These are phyloP conservation scores for Wallacemonas sp. DNA, from an alignment of 208 protist genomes.

Conservation along the genomic window DNA sequence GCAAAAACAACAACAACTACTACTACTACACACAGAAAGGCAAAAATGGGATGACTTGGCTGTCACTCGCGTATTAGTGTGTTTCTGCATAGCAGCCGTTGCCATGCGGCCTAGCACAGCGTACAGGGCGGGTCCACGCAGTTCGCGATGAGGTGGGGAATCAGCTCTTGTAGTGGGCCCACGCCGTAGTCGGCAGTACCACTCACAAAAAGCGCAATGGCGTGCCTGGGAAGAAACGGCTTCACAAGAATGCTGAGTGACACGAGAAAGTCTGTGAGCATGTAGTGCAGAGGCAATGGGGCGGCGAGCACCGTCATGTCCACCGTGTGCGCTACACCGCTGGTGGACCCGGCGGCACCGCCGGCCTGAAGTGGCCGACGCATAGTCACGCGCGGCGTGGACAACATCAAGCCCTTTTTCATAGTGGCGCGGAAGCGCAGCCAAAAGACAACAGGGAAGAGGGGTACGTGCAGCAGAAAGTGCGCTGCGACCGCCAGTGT, in stretches of 20 bases:
- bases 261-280: slow-evolving; percentile 69
- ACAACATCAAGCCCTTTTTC: slow-evolving; percentile 39
- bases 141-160: slow-evolving; percentile 57
- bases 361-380: slow-evolving; percentile 18
- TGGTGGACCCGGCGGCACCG: background rate
- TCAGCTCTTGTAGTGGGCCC: slow-evolving; percentile 40
- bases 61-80: too few relatives aligned
- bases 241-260: slow-evolving; percentile 37
- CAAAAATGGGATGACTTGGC: too few relatives aligned
- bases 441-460: slow-evolving; percentile 67
- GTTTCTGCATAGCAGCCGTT: too few relatives aligned
- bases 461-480: slow-evolving; percentile 59
- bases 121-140: slow-evolving; percentile 49
- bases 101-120: slow-evolving; percentile 8
- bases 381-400: slow-evolving; percentile 38
- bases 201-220: slow-evolving; percentile 33
- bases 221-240: slow-evolving; percentile 27
- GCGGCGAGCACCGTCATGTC: slow-evolving; percentile 50
- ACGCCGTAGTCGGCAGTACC: slow-evolving; percentile 20
- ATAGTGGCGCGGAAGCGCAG: slow-evolving; percentile 11
- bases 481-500: slow-evolving; percentile 52
- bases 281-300: slow-evolving; percentile 37
- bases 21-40: too few relatives aligned
- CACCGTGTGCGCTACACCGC: slow-evolving; percentile 54
- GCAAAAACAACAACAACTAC: too few relatives aligned